A percentile compares a stretch with the other conserved stretches of the same genome.
Evolutionary conservation across 2,329 filamentous ascomycete genomes (phyloP).

Genomic region (Mycosphaerella arachidis): DNA sequence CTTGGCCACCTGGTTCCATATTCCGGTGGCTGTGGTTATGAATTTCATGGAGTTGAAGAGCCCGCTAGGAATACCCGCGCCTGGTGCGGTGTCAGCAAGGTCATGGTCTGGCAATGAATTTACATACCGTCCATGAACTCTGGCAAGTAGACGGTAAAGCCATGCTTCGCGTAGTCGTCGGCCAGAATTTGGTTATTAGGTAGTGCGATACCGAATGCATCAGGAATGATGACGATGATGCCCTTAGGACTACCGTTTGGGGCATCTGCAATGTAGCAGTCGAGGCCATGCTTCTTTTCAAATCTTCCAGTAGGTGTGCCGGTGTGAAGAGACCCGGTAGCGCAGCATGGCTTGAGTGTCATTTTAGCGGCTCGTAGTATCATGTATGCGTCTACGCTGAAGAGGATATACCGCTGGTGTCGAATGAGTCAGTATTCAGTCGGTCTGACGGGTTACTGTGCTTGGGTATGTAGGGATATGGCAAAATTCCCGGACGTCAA

Average conservation of each 20-base stretch:
- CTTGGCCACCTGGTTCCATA: constrained; percentile 32
- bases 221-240: constrained; percentile 38
- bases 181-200: constrained; percentile 37
- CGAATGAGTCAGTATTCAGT: too few species aligned
- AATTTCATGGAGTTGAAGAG: constrained; percentile 30
- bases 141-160: constrained; percentile 32
- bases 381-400: neutral
- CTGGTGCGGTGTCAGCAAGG: constrained; percentile 10
- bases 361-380: constrained; percentile 7
- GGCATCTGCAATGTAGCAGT: constrained; percentile 36
- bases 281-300: constrained; percentile 34
- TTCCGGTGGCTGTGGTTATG: constrained; percentile 21
- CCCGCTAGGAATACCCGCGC: constrained; percentile 24
- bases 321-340: constrained; percentile 35
- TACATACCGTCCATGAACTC: constrained; percentile 35
- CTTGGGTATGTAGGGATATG: too few species aligned
- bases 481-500: too few species aligned
- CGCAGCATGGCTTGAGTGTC: constrained; percentile 34
- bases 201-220: constrained; percentile 36
- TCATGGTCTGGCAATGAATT: neutral
- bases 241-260: constrained; percentile 29
- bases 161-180: constrained; percentile 35
- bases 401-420: neutral
- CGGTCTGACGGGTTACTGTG: too few species aligned
- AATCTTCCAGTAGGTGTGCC: constrained; percentile 34